A percentile compares a stretch with the other conserved stretches of the same genome.
Evolutionary conservation across 2,329 filamentous ascomycete species (phyloP).

Genomic region (Epicoccum nigrum): DNA sequence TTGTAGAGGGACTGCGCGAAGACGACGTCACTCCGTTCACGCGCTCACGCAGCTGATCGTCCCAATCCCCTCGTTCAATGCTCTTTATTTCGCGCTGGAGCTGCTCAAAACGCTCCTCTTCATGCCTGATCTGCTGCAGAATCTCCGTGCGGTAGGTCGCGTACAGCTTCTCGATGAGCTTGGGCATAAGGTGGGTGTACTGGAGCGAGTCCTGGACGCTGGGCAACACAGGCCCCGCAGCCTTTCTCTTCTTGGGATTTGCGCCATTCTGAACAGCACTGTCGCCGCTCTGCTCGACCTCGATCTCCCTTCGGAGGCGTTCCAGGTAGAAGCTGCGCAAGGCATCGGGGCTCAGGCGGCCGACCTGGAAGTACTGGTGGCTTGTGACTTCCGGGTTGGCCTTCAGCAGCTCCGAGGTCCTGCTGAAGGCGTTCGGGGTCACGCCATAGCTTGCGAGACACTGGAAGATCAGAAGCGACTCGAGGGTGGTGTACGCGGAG

Average conservation of each 20-base stretch:
- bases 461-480: constrained; percentile 85
- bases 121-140: constrained; percentile 72
- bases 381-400: constrained; percentile 75
- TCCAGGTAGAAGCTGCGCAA: constrained; percentile 79
- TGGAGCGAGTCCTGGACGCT: constrained; percentile 70
- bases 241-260: constrained; percentile 73
- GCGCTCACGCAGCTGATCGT: constrained; percentile 49
- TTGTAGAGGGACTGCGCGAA: constrained; percentile 32
- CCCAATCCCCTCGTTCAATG: constrained; percentile 67
- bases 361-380: constrained; percentile 72
- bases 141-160: constrained; percentile 73
- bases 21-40: constrained; percentile 29
- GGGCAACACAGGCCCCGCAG: constrained; percentile 60
- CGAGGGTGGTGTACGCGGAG: constrained; percentile 79
- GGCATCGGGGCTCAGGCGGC: constrained; percentile 76
- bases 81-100: constrained; percentile 72
- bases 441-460: constrained; percentile 72
- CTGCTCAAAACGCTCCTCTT: constrained; percentile 70
- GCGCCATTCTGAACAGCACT: constrained; percentile 54
- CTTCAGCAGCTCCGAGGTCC: constrained; percentile 76
- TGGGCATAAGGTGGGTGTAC: constrained; percentile 71
- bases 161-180: constrained; percentile 76
- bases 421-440: constrained; percentile 68
- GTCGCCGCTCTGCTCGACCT: constrained; percentile 46
- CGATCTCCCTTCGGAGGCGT: constrained; percentile 75